These are phyloP conservation scores for Phyllosticta citrichinensis DNA, from an alignment of 2,329 filamentous ascomycete genomes.

Conservation along the genomic window DNA sequence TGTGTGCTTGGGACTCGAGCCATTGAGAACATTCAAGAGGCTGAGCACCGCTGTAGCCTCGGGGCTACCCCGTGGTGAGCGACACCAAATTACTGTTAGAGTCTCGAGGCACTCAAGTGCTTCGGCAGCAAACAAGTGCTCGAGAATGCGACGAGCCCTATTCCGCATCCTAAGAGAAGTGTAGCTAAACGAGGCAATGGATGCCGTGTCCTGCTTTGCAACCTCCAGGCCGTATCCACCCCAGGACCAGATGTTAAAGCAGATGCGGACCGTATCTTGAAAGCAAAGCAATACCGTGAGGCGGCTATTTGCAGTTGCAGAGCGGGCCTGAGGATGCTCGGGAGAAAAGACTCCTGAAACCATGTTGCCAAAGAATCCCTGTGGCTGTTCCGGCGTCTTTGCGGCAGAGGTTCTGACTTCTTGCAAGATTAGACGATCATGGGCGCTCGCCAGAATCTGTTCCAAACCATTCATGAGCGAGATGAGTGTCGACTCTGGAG, in stretches of 20 bases:
- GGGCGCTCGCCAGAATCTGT: slow-evolving; percentile 76
- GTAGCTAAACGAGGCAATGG: slow-evolving; percentile 75
- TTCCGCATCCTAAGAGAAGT: slow-evolving; percentile 88
- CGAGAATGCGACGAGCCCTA: slow-evolving; percentile 73
- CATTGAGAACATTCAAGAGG: slow-evolving; percentile 81
- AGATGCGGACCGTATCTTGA: slow-evolving; percentile 87
- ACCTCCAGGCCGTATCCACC: slow-evolving; percentile 54
- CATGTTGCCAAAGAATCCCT: slow-evolving; percentile 90
- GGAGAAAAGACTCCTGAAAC: slow-evolving; percentile 81
- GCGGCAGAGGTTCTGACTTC: slow-evolving; percentile 57
- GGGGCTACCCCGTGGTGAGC: slow-evolving; percentile 37
- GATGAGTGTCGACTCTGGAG: slow-evolving; percentile 63
- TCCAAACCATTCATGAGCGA: slow-evolving; percentile 89
- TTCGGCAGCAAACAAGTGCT: slow-evolving; percentile 88
- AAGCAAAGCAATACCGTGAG: slow-evolving; percentile 93
- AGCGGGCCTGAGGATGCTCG: slow-evolving; percentile 66
- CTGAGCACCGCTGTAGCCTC: slow-evolving; percentile 63
- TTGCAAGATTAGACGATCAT: slow-evolving; percentile 69
- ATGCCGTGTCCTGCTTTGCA: slow-evolving; percentile 52
- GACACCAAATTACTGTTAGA: slow-evolving; percentile 73
- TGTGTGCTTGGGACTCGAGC: slow-evolving; percentile 80
- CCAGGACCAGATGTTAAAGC: slow-evolving; percentile 94
- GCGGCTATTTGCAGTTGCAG: slow-evolving; percentile 81
- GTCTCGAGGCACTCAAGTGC: slow-evolving; percentile 90
- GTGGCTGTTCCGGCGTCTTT: slow-evolving; percentile 73